Base-by-base conservation (phyloP, 106 monocot species). In the Ottelia alismoides region DNA sequence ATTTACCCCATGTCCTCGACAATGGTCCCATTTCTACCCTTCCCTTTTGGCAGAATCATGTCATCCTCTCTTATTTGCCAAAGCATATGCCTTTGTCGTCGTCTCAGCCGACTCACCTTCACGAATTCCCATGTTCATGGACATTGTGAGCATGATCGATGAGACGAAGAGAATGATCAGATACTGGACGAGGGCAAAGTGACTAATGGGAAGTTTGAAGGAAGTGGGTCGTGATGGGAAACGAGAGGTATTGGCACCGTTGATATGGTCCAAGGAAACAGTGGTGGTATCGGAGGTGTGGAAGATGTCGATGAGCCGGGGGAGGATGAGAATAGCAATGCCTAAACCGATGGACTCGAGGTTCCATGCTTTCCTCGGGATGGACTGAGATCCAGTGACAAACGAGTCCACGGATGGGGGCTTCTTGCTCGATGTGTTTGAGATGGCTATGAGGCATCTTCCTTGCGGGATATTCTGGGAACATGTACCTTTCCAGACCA, bases 91-190 rank as follows among this genome's bases (percentile, higher is more conserved):
- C n/a, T n/a, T n/a, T n/a, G n/a, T n/a, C n/a, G n/a, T n/a, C n/a
- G n/a, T n/a, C n/a, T n/a, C n/a, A n/a, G n/a, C n/a, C n/a, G n/a
- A n/a, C n/a, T n/a, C n/a, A n/a, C n/a, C n/a, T n/a, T n/a, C n/a
- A n/a, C n/a, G n/a, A n/a, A n/a, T n/a, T n/a, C n/a, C n/a, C n/a
- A n/a, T n/a, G n/a, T n/a, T n/a, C n/a, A n/a, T n/a, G n/a, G 67
- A 88, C 48, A 76, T 88, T 31, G 47, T 76, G 28, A 83, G 83
- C 56, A 63, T 71, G 2, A 24, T 35, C 0, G 61, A 60, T 11
- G 19, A 45, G 9, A 30, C 58, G 22, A 56, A 44, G 11, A 62
- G 2, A 55, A 56, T 21, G 26, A 60, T 89, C n/a, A 82, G 82
- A 5, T 60, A 63, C 27, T 88, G 82, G 83, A 65, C 65, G 30